phyloP scores from a whole-genome alignment of 371 early-diverging fungal genomes.

The Blyttiomyces sp. region DNA sequence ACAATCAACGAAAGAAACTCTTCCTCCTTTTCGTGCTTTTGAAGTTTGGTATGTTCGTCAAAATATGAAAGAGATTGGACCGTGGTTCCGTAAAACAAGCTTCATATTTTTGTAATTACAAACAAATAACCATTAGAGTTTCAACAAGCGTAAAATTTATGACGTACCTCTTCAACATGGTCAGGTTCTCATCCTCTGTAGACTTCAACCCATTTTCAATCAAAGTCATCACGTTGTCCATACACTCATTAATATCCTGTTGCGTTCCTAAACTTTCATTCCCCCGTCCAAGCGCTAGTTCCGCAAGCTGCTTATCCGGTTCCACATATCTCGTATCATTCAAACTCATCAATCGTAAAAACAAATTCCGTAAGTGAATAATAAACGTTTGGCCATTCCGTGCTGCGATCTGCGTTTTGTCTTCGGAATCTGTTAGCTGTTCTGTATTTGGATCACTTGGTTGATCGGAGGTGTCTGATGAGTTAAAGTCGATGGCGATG shows the following conservation, averaged over 20 bases:
- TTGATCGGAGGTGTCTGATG: neutral
- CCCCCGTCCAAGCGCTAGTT: constrained; percentile 15
- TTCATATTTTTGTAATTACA: neutral
- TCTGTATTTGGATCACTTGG: too few species aligned
- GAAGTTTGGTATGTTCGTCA: constrained; percentile 40
- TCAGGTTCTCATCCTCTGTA: constrained; percentile 1
- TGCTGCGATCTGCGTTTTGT: too few species aligned
- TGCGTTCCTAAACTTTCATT: neutral
- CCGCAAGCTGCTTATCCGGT: constrained; percentile 19
- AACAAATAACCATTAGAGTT: neutral
- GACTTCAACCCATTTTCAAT: constrained; percentile 40
- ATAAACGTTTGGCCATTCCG: too few species aligned
- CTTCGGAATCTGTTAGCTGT: too few species aligned
- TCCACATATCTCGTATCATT: neutral
- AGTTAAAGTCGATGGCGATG: neutral
- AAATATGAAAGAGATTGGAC: constrained; percentile 54
- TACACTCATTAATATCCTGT: constrained; percentile 52
- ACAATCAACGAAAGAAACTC: constrained; percentile 65
- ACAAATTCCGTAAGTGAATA: too few species aligned
- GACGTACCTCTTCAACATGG: constrained; percentile 2
- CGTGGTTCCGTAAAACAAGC: constrained; percentile 63
- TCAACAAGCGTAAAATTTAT: neutral
- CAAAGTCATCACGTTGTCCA: constrained; percentile 67
- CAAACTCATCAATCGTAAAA: neutral
- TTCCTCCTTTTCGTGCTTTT: constrained; percentile 52